These are phyloP conservation scores for Neurospora tetraspora DNA, from an alignment of 495 filamentous ascomycete species.

Conservation along the genomic window DNA sequence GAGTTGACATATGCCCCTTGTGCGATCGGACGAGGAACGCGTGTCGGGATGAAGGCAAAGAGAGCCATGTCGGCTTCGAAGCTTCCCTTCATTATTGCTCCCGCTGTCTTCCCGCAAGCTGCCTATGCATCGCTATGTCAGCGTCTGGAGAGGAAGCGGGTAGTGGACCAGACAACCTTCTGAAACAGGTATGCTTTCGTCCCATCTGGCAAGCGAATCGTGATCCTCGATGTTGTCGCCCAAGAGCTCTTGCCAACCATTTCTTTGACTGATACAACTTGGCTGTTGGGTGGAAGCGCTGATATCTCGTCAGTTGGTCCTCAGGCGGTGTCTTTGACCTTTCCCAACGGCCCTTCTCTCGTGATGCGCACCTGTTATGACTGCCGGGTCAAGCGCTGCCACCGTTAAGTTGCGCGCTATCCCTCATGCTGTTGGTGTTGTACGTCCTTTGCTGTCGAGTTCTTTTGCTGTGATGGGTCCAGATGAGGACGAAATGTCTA, in stretches of 20 bases:
- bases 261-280: not conserved
- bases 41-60: conserved; percentile 11
- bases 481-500: not conserved
- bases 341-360: not conserved
- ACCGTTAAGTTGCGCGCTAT: not conserved
- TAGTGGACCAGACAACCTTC: not conserved
- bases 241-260: not conserved
- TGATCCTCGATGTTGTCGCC: not conserved
- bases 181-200: not conserved
- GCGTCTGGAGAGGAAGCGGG: not conserved
- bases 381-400: not conserved
- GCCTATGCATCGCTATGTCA: not conserved
- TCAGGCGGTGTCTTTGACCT: not conserved
- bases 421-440: not conserved
- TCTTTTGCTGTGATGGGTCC: not conserved
- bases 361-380: not conserved
- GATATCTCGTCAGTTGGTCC: not conserved
- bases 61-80: not conserved
- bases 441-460: not conserved
- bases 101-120: not conserved
- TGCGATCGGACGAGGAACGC: conserved; percentile 12
- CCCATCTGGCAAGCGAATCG: not conserved
- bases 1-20: conserved; percentile 12
- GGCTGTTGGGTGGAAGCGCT: not conserved
- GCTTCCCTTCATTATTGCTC: not conserved